Evolutionary conservation across 2,329 filamentous ascomycete genomes (phyloP).

Genomic region (Meredithiella fracta): DNA sequence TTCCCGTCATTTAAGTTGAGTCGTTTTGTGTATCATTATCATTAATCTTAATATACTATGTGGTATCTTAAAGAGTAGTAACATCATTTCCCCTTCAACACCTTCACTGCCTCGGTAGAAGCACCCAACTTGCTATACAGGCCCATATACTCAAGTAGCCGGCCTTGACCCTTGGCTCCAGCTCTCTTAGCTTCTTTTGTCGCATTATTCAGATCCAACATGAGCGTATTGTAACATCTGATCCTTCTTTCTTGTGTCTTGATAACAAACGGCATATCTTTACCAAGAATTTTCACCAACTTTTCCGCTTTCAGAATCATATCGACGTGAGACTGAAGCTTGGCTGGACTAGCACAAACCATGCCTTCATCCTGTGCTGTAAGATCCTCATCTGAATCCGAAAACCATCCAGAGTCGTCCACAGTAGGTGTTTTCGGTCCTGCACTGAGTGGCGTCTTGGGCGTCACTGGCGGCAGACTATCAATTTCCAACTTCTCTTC

Average conservation of each 20-base stretch:
- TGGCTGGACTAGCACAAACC: slow-evolving; percentile 20
- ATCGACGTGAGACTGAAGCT: slow-evolving; percentile 22
- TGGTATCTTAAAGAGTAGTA: slow-evolving; percentile 6
- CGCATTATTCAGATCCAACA: slow-evolving; percentile 38
- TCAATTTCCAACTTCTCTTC: slow-evolving; percentile 47
- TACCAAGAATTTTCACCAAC: slow-evolving; percentile 32
- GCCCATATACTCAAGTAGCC: slow-evolving; percentile 34
- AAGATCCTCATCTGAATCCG: slow-evolving; percentile 18
- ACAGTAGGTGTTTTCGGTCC: slow-evolving; percentile 16
- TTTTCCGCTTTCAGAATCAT: slow-evolving; percentile 30
- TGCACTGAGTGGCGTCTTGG: slow-evolving; percentile 16
- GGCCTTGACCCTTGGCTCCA: slow-evolving; percentile 26
- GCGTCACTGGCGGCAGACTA: slow-evolving; percentile 17
- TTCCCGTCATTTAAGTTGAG: background rate
- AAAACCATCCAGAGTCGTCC: slow-evolving; percentile 14
- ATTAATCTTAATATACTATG: background rate
- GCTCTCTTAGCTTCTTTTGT: slow-evolving; percentile 29
- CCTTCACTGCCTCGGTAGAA: slow-evolving; percentile 34
- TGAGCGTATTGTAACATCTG: slow-evolving; percentile 38
- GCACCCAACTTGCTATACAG: slow-evolving; percentile 38
- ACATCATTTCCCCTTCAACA: slow-evolving; percentile 20
- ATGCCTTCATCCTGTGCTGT: slow-evolving; percentile 25
- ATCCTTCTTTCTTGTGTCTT: slow-evolving; percentile 36
- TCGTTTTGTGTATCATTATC: slow-evolving; percentile 2
- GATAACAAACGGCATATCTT: slow-evolving; percentile 32